phyloP scores from a whole-genome alignment of 2,329 filamentous ascomycete genomes.

The Calonectria pteridis region DNA sequence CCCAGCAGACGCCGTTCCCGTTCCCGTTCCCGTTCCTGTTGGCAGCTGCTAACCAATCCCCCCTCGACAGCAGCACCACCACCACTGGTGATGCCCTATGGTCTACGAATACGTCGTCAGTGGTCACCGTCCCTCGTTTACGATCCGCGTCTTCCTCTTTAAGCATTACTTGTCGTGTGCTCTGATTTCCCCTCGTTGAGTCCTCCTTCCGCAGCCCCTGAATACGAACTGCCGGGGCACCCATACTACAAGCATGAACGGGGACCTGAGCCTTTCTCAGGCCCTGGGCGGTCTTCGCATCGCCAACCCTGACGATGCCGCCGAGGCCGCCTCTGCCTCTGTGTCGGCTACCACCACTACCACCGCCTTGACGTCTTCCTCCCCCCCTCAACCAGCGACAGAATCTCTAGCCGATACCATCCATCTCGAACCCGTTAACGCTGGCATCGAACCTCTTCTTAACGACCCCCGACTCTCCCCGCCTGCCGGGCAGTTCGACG shows the following conservation, averaged over 20 bases:
- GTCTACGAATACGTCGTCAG: slow-evolving; percentile 37
- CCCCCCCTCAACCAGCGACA: slow-evolving; percentile 28
- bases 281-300: slow-evolving; percentile 95
- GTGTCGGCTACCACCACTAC: slow-evolving; percentile 40
- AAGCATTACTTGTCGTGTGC: slow-evolving; percentile 36
- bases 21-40: slow-evolving; percentile 13
- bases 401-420: slow-evolving; percentile 36
- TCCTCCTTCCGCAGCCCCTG: slow-evolving; percentile 35
- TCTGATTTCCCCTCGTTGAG: not conserved
- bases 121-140: slow-evolving; percentile 43
- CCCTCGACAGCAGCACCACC: slow-evolving; percentile 34
- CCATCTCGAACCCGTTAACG: slow-evolving; percentile 42
- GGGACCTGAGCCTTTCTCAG: slow-evolving; percentile 91
- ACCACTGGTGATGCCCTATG: slow-evolving; percentile 43
- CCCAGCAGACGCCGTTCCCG: slow-evolving; percentile 14
- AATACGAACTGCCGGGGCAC: slow-evolving; percentile 40
- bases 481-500: slow-evolving; percentile 30
- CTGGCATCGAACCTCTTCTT: slow-evolving; percentile 35
- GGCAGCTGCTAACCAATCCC: slow-evolving; percentile 31
- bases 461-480: slow-evolving; percentile 39
- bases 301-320: slow-evolving; percentile 89
- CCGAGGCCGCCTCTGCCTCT: slow-evolving; percentile 48
- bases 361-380: slow-evolving; percentile 33
- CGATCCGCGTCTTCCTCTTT: slow-evolving; percentile 37
- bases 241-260: slow-evolving; percentile 75